Evolutionary conservation across 2,329 filamentous ascomycete species (phyloP).

Genomic region (Neonectria ditissima): DNA sequence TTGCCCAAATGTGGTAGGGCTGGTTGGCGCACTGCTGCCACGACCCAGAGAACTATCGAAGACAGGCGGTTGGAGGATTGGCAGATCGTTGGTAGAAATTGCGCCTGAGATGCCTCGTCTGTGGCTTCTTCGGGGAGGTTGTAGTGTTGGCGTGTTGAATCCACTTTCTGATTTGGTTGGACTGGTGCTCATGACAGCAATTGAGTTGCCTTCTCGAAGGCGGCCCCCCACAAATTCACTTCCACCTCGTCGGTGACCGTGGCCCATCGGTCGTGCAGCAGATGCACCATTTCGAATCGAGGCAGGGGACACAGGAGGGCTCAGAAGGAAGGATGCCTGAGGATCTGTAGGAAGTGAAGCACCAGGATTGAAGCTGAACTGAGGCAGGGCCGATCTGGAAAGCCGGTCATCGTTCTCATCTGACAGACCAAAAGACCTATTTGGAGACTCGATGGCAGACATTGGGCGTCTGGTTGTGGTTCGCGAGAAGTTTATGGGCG

Average conservation of each 20-base stretch:
- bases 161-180: conserved; percentile 74
- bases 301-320: conserved; percentile 67
- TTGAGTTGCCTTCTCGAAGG: conserved; percentile 66
- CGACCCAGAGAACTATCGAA: conserved; percentile 63
- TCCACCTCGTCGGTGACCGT: conserved; percentile 82
- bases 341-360: conserved; percentile 58
- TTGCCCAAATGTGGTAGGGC: conserved; percentile 62
- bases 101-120: conserved; percentile 78
- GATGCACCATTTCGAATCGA: conserved; percentile 65
- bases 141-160: conserved; percentile 67
- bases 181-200: conserved; percentile 74
- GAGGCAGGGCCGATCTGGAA: conserved; percentile 57
- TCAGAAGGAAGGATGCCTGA: conserved; percentile 56
- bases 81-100: conserved; percentile 86
- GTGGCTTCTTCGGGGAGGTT: conserved; percentile 72
- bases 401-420: conserved; percentile 46
- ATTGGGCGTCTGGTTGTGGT: conserved; percentile 63
- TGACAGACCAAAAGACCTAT: conserved; percentile 45
- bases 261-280: conserved; percentile 69
- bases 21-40: conserved; percentile 74
- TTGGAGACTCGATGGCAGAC: conserved; percentile 63
- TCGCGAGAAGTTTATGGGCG: conserved; percentile 61
- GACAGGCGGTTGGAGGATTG: conserved; percentile 70
- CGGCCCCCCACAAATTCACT: conserved; percentile 90
- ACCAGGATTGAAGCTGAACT: conserved; percentile 69